Conservation (phyloP, 441 rosid species). For the Populus trichocarpa region DNA sequence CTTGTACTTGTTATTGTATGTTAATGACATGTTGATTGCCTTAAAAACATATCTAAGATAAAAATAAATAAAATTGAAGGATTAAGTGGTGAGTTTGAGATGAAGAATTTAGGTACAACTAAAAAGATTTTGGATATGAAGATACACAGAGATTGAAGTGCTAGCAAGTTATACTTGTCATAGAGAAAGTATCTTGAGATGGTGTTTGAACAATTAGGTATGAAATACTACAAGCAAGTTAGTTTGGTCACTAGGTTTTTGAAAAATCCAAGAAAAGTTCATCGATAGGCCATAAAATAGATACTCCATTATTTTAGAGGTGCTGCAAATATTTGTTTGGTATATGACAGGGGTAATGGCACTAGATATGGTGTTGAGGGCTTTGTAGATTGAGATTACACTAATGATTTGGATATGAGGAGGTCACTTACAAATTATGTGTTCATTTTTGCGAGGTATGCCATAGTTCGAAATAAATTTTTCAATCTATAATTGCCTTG, state of each 20-base stretch:
- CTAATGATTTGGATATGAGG: not conserved
- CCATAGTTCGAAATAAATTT: constrained; percentile 4
- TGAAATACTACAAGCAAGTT: not conserved
- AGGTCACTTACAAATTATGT: not conserved
- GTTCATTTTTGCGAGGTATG: not conserved
- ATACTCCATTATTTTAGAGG: too few relatives aligned
- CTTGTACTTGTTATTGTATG: too few relatives aligned
- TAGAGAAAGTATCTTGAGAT: not conserved
- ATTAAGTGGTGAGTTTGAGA: not conserved
- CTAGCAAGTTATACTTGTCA: too few relatives aligned
- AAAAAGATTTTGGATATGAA: not conserved
- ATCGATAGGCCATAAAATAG: not conserved
- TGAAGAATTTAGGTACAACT: not conserved
- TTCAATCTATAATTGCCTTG: not conserved
- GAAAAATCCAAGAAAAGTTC: not conserved
- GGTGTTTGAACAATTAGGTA: not conserved
- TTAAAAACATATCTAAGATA: not conserved
- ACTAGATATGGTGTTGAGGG: not conserved
- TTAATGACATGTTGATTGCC: not conserved
- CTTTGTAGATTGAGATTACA: constrained; percentile 1
- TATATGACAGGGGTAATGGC: not conserved
- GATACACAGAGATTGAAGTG: not conserved
- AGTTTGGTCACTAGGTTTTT: not conserved
- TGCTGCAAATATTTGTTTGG: not conserved
- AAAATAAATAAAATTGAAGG: not conserved